A percentile compares a stretch with the other conserved stretches of the same genome.
Conservation (phyloP, 2,329 filamentous ascomycete species). For the Aspergillus sojae region DNA sequence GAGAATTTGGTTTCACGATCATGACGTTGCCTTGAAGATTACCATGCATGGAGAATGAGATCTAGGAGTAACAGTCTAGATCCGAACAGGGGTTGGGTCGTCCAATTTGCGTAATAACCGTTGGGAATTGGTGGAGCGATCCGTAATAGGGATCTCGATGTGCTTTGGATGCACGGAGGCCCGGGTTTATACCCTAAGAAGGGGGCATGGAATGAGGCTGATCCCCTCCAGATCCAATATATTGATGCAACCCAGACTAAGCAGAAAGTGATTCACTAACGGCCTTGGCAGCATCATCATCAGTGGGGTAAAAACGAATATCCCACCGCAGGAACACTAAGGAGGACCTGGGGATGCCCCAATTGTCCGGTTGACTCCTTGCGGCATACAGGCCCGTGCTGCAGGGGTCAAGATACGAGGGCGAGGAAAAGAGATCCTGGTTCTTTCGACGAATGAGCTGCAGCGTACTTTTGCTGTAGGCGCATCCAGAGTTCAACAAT, state of each 20-base stretch:
- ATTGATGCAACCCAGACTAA: slow-evolving; percentile 12
- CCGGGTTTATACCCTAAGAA: not conserved
- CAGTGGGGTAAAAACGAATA: slow-evolving; percentile 11
- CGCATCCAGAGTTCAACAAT: too few relatives aligned
- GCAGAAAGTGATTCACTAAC: slow-evolving; percentile 3
- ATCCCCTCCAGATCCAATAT: slow-evolving; percentile 13
- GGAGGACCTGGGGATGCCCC: slow-evolving; percentile 20
- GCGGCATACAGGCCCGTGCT: slow-evolving; percentile 29
- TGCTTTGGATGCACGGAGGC: not conserved
- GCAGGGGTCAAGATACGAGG: slow-evolving; percentile 12
- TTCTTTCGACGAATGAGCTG: not conserved
- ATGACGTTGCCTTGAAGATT: not conserved
- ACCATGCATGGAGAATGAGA: not conserved
- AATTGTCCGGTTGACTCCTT: slow-evolving; percentile 29
- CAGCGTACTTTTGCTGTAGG: not conserved
- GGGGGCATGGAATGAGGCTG: not conserved
- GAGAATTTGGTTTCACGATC: not conserved
- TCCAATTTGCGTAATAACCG: not conserved
- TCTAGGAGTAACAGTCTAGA: not conserved
- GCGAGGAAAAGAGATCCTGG: not conserved
- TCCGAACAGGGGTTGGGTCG: not conserved
- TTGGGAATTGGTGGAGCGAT: not conserved
- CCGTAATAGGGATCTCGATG: not conserved
- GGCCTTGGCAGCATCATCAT: slow-evolving; percentile 12
- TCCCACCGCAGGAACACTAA: slow-evolving; percentile 17